phyloP scores from a whole-genome alignment of 352 stramenopile genomes.

The Globisporangium recalcitrans region DNA sequence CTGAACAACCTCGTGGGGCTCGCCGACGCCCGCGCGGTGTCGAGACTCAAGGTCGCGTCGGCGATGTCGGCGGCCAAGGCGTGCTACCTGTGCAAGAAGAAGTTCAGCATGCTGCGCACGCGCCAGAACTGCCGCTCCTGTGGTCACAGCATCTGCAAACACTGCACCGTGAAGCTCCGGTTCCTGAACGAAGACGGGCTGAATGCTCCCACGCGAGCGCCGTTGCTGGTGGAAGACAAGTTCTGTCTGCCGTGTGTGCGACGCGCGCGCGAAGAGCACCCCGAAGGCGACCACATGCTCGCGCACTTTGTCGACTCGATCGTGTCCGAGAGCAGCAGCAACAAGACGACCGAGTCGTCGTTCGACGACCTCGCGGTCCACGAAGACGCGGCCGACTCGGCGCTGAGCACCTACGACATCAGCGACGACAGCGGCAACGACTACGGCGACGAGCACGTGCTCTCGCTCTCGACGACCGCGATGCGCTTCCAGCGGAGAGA shows the following conservation, averaged over 20 bases:
- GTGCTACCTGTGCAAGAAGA: constrained; percentile 29
- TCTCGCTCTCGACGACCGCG: not conserved
- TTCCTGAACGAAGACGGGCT: constrained; percentile 9
- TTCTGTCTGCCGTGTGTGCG: constrained; percentile 17
- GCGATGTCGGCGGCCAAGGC: not conserved
- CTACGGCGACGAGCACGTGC: not conserved
- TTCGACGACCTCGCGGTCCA: constrained; percentile 2
- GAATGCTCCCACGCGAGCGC: not conserved
- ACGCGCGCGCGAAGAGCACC: constrained; percentile 7
- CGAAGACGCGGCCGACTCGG: no score
- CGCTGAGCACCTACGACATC: constrained; percentile 4
- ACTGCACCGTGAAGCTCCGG: constrained; percentile 15
- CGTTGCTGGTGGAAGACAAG: constrained; percentile 8
- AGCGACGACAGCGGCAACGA: constrained; percentile 1
- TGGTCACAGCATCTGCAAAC: constrained; percentile 13
- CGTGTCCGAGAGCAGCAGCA: constrained; percentile 10
- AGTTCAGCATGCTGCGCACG: constrained; percentile 21
- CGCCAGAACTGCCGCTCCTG: constrained; percentile 16
- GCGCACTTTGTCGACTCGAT: constrained; percentile 13
- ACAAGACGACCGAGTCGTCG: constrained; percentile 7
- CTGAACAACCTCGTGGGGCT: constrained; percentile 12
- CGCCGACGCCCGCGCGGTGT: constrained; percentile 9
- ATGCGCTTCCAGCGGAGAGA: not conserved
- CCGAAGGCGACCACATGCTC: constrained; percentile 7
- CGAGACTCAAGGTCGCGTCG: not conserved